Evolutionary conservation across 2,329 filamentous ascomycete species (phyloP).

Genomic region (Pseudogymnoascus verrucosus): DNA sequence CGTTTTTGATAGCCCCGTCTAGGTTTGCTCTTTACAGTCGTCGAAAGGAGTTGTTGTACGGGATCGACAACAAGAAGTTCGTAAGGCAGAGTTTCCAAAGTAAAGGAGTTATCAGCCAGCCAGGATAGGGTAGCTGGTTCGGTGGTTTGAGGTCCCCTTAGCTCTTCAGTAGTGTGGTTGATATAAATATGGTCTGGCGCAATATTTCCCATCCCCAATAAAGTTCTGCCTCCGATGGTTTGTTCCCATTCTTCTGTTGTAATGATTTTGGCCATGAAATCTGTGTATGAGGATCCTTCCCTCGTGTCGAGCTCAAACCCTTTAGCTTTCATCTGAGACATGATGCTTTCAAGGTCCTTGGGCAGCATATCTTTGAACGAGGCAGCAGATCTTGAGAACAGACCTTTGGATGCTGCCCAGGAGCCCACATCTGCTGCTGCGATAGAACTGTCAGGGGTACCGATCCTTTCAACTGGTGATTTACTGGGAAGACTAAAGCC

Average conservation of each 20-base stretch:
- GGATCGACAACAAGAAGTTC: conserved; percentile 29
- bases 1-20: conserved; percentile 4
- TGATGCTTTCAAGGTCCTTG: conserved; percentile 27
- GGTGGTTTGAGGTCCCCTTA: conserved; percentile 15
- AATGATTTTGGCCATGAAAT: conserved; percentile 30
- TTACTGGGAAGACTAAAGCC: not conserved
- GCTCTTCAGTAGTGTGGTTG: conserved; percentile 23
- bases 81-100: conserved; percentile 36
- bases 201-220: conserved; percentile 29
- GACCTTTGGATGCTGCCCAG: not conserved
- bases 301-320: conserved; percentile 10
- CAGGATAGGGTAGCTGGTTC: conserved; percentile 26
- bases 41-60: conserved; percentile 19
- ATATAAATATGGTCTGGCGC: conserved; percentile 34
- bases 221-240: conserved; percentile 26
- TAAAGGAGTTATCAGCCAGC: conserved; percentile 34
- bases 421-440: not conserved
- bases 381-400: conserved; percentile 2
- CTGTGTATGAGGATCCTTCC: conserved; percentile 13
- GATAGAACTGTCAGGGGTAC: not conserved
- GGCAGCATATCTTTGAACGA: conserved; percentile 28
- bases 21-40: conserved; percentile 6
- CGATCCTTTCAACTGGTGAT: not conserved
- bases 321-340: conserved; percentile 20
- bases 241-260: conserved; percentile 41